Percentiles rank a stretch among this genome's conserved stretches.
phyloP scores from a whole-genome alignment of 352 stramenopile genomes.

The Achlya hypogyna region DNA sequence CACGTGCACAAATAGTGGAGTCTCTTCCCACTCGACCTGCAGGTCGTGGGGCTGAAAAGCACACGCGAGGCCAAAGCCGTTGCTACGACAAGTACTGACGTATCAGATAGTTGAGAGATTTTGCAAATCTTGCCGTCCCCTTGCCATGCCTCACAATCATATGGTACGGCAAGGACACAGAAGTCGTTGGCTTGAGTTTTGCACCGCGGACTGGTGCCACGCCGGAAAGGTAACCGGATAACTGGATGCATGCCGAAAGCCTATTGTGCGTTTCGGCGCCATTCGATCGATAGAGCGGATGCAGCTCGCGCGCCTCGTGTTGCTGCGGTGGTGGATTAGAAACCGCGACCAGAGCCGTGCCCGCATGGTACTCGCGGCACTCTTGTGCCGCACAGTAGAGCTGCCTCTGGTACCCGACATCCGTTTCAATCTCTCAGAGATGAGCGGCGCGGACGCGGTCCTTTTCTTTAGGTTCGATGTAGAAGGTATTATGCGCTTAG shows the following conservation, averaged over 20 bases:
- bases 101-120: slow-evolving; percentile 14
- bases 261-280: background rate
- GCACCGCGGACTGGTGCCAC: background rate
- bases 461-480: slow-evolving; percentile 2
- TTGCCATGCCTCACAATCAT: background rate
- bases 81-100: too few species aligned
- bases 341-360: background rate
- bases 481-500: background rate
- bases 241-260: background rate
- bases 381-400: background rate
- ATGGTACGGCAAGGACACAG: background rate
- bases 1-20: too few species aligned
- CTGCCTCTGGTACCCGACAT: background rate
- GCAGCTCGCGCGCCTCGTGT: background rate
- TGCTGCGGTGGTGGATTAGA: background rate
- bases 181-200: background rate
- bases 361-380: background rate
- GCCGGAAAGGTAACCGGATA: background rate
- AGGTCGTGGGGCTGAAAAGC: too few species aligned
- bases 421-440: background rate
- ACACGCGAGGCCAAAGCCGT: too few species aligned
- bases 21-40: too few species aligned
- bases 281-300: background rate
- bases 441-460: background rate
- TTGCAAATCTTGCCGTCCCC: background rate